Conservation (phyloP, 495 filamentous ascomycete genomes). For the Letharia lupina region DNA sequence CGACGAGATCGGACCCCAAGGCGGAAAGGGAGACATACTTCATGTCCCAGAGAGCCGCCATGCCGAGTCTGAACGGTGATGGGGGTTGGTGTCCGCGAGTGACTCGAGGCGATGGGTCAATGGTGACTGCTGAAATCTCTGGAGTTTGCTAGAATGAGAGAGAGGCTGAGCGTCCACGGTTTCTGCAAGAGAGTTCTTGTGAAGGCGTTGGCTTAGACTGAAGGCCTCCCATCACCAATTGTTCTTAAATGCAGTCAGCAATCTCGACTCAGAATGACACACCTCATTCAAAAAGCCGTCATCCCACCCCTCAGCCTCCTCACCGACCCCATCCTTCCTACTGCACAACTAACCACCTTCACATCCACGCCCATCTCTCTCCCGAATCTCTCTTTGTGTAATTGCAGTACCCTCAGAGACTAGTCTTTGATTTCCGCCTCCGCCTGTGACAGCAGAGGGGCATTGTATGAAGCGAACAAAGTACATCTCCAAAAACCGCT, state of each 20-base stretch:
- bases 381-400: constrained; percentile 53
- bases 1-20: constrained; percentile 3
- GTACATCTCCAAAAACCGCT: constrained; percentile 79
- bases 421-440: constrained; percentile 84
- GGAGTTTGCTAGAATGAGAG: constrained; percentile 18
- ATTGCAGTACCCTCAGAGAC: constrained; percentile 71
- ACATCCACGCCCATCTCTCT: constrained; percentile 2
- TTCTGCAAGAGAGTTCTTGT: constrained; percentile 5
- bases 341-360: neutral
- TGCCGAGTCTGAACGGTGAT: constrained; percentile 16
- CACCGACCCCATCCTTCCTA: constrained; percentile 14
- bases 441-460: constrained; percentile 43
- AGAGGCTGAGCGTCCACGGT: constrained; percentile 4
- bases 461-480: constrained; percentile 60
- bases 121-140: constrained; percentile 16
- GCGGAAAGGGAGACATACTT: constrained; percentile 10
- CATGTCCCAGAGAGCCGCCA: neutral
- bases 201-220: constrained; percentile 7
- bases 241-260: neutral
- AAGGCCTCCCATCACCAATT: neutral
- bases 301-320: constrained; percentile 19
- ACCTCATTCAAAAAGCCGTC: constrained; percentile 19
- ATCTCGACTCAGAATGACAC: neutral
- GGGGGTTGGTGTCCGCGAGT: constrained; percentile 8
- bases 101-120: constrained; percentile 10